Evolutionary conservation across 106 monocot species (phyloP), one percentile per base, ranked within the genome.

Genomic region (Posidonia australis): DNA sequence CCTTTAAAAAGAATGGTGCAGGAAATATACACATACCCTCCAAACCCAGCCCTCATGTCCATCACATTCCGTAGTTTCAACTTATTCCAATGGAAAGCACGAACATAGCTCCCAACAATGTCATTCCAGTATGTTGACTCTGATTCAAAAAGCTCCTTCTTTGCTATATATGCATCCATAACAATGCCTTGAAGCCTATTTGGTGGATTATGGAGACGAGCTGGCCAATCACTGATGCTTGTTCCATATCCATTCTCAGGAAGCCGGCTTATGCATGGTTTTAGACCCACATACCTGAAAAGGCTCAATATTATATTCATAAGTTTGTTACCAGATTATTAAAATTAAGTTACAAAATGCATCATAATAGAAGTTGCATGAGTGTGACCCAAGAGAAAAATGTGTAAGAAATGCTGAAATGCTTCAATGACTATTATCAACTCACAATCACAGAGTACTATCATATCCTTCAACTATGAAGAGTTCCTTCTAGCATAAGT

Each of bases 31-130:
- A 29, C 51, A 45, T 81, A 92, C 87, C 87, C 92, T 71, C 92
- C 92, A 92, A 82, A 82, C 42, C 84, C 82, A 68, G 92, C 92
- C 44, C 84, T 81, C 92, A 92, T 87, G 64, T 87, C 92, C 92
- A 87, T 79, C 44, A 92, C 75, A 76, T 92, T 92, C 20, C 84
- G 78, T 44, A 92, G 42, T 12, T 76, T 75, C 84, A 84, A 28
- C 18, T 60, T 51, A 57, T 82, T 82, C 87, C 82, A 87, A 24
- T 53, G 78, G 57, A 82, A 92, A 43, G 77, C 65, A 57, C 74
- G 79, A 19, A 87, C 46, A 71, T 71, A 87, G 51, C 77, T 67
- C 63, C 66, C 77, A 67, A 87, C 72, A 27, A 77, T 72, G 9
- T 84, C 77, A 69, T 78, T 78, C 87, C 87, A 92, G 54, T 77